Base-by-base conservation (phyloP, 768 basidiomycete genomes). In the Panaeolus cyanescens region DNA sequence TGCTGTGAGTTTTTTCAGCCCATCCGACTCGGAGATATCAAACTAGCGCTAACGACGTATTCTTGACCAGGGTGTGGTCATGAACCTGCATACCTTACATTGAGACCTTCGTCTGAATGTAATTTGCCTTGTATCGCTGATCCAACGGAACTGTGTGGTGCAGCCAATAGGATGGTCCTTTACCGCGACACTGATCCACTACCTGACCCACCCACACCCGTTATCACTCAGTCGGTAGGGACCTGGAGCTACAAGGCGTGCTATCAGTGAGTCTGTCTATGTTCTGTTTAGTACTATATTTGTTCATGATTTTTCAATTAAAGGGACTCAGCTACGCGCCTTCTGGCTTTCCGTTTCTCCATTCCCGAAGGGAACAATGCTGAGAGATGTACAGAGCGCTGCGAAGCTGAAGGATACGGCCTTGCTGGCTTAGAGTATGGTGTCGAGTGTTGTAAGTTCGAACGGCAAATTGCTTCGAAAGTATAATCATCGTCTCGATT, bases 221-320 rank as follows among this genome's bases (percentile, higher is more conserved):
- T 74, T 17, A 84, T 83, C 28, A 79, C 83, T 0, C 75, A 81
- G 3, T 82, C 70, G 50, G 80, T 88, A 32, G 89, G 88, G 3
- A 76, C 81, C 28, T 92, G 91, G 90, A 69, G 74, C 5, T 87
- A 85, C 0, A 79, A 91, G 30, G 91, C 91, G 15, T 93, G 91
- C 70, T 91, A 84, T 75, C 87, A 76, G 90, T 89, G 65, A 62
- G 68, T 67, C 45, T 40, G 59, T 60, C 68, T 7, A 34, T 13
- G 56, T 40, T 69, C 68, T 12, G 58, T 62, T 34, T 34, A 34
- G 6, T 34, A 34, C 33, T 7, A 34, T 13, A 7, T 34, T 6
- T n/a, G 22, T 40, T 19, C 4, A 40, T 20, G 17, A 40, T 10
- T 40, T 19, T 40, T 20, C n/a, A 20, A 40, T 17, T 20, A 6